These are phyloP conservation scores for Celoporthe dispersa DNA, from an alignment of 2,329 filamentous ascomycete genomes.

Conservation along the genomic window DNA sequence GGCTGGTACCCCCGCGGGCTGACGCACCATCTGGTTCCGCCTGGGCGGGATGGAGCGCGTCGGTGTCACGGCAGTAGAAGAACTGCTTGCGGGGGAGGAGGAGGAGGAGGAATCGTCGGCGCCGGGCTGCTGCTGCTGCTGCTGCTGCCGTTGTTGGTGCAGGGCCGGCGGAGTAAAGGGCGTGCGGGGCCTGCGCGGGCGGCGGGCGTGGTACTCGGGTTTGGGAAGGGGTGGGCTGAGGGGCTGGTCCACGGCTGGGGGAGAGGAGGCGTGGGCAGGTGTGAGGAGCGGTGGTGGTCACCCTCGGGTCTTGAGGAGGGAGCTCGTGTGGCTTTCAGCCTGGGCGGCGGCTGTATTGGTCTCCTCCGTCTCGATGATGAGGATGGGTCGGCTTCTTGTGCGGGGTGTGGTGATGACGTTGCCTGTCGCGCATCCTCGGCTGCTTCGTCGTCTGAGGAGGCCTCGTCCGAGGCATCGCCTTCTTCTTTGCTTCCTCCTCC, in stretches of 20 bases:
- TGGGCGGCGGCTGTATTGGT: background rate
- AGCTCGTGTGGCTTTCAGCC: background rate
- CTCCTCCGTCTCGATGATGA: background rate
- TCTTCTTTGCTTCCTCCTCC: background rate
- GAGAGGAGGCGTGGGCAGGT: constrained; percentile 19
- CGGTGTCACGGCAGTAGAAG: constrained; percentile 4
- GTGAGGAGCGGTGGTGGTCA: constrained; percentile 1
- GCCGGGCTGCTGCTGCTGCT: background rate
- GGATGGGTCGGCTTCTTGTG: background rate
- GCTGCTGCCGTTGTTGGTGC: background rate
- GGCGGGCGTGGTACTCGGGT: background rate
- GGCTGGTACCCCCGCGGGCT: constrained; percentile 7
- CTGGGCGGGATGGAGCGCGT: background rate
- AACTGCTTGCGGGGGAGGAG: constrained; percentile 8
- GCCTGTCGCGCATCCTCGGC: background rate
- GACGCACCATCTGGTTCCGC: constrained; percentile 13
- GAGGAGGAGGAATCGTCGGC: constrained; percentile 3
- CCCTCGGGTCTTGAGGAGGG: background rate
- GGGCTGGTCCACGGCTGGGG: constrained; percentile 8
- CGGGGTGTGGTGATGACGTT: background rate
- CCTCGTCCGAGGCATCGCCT: constrained; percentile 1
- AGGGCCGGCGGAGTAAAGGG: constrained; percentile 11
- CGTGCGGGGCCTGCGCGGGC: constrained; percentile 8
- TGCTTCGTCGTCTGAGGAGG: background rate
- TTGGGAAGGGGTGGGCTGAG: constrained; percentile 18